Conservation (phyloP, 2,329 filamentous ascomycete genomes). For the Pseudocercospora vitis region DNA sequence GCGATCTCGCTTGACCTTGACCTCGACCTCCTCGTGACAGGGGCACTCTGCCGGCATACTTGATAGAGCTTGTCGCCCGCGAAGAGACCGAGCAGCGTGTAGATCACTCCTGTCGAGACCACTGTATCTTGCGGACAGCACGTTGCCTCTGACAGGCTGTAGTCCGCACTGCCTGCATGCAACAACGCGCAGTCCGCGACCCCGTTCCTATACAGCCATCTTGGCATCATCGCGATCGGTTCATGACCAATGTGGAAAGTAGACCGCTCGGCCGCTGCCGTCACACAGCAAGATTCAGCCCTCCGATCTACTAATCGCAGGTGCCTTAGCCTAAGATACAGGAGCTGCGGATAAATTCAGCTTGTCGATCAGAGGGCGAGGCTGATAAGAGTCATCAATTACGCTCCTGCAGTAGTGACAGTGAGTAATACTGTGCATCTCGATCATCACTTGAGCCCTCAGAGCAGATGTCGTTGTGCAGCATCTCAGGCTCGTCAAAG, state of each 20-base stretch:
- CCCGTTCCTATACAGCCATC: background rate
- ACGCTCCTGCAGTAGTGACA: background rate
- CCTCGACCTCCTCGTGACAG: no score
- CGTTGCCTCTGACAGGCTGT: no score
- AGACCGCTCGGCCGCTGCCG: background rate
- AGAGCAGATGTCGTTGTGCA: background rate
- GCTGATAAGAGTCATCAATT: background rate
- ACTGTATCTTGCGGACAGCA: no score
- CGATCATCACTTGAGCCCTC: background rate
- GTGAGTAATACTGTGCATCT: background rate
- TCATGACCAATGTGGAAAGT: background rate
- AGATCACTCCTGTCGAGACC: no score
- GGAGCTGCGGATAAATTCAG: background rate
- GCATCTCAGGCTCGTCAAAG: background rate
- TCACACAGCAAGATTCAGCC: background rate
- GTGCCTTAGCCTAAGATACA: background rate
- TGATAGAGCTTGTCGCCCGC: background rate
- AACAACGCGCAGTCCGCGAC: no score
- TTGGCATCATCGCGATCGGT: conserved; percentile 2
- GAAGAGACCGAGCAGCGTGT: background rate
- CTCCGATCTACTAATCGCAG: background rate
- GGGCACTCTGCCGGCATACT: background rate
- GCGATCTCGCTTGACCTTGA: background rate
- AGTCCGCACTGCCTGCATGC: no score
- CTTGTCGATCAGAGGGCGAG: conserved; percentile 1